Evolutionary conservation across 1,139 yeast species (phyloP), one percentile per base, ranked within the genome.

Genomic region (Pneumocystis jirovecii): DNA sequence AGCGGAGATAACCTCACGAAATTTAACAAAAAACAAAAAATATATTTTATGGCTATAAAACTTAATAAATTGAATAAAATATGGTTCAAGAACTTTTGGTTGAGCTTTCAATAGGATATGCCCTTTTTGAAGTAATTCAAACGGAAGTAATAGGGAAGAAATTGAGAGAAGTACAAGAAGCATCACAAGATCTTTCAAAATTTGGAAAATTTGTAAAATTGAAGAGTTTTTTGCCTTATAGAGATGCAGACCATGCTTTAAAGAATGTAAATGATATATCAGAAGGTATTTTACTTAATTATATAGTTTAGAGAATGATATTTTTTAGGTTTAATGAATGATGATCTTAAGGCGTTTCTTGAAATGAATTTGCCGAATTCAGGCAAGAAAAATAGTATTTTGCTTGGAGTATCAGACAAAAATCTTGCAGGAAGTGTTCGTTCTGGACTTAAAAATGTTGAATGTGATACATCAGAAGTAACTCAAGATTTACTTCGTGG

Each of bases 71-170:
- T 10, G 40, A 62, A 64, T 59, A 63, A 15, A 40, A 59, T 44
- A 66, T 66, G 73, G 83, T 90, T 78, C 96, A 93, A 79, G 93
- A 85, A 80, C 85, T 93, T 78, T 87, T 93, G 75, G 93, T 87
- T 77, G 99, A 93, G 82, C 97, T 93, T 82, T 96, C 98, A 69
- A 90, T 98, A 66, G 99, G 99, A 71, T 93, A 93, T 78, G 97
- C 96, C 72, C 83, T 93, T 74, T 93, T 91, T 85, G 89, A 93
- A 79, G 97, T 93, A 68, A 44, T 64, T 50, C 64, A 90, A 79
- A 96, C 93, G 74, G 98, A 95, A 79, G 93, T 89, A 75, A 84
- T 93, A 71, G 96, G 97, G 65, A 83, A 96, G 63, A 85, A 95
- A 76, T 82, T 88, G 79, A 85, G 87, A 77, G 98, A 95, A 78